Conservation (phyloP, 169 alveolate species). For the Cryptosporidium baileyi region DNA sequence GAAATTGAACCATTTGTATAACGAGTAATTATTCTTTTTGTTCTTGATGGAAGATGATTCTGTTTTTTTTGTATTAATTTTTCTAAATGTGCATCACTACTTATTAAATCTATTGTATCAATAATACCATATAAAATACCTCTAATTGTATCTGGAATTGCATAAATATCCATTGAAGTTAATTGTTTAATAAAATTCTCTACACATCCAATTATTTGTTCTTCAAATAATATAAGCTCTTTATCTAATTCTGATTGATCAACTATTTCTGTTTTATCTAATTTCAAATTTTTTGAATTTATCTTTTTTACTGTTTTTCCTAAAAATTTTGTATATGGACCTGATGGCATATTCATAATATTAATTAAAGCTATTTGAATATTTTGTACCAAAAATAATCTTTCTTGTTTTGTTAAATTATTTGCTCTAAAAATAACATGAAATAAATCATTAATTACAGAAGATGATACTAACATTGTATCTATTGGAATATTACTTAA, state of each 20-base stretch:
- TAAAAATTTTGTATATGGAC: constrained; percentile 7
- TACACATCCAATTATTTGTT: neutral
- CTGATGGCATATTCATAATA: neutral
- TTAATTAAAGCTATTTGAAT: constrained; percentile 25
- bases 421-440: constrained; percentile 15
- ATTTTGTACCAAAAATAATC: constrained; percentile 18
- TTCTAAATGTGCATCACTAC: constrained; percentile 28
- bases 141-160: constrained; percentile 51
- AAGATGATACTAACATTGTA: constrained; percentile 33
- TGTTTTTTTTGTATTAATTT: constrained; percentile 1
- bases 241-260: constrained; percentile 27
- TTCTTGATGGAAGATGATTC: constrained; percentile 22
- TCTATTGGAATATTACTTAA: constrained; percentile 57
- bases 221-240: neutral
- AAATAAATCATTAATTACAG: constrained; percentile 53
- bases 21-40: neutral
- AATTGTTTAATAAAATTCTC: constrained; percentile 25
- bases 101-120: constrained; percentile 52
- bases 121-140: constrained; percentile 55
- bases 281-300: neutral
- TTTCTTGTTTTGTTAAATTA: constrained; percentile 1
- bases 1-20: constrained; percentile 60
- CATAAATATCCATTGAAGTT: constrained; percentile 4
- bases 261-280: neutral
- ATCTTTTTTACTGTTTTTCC: neutral